Base-by-base conservation (phyloP, 1,139 yeast species). In the Debaryomyces sp. region DNA sequence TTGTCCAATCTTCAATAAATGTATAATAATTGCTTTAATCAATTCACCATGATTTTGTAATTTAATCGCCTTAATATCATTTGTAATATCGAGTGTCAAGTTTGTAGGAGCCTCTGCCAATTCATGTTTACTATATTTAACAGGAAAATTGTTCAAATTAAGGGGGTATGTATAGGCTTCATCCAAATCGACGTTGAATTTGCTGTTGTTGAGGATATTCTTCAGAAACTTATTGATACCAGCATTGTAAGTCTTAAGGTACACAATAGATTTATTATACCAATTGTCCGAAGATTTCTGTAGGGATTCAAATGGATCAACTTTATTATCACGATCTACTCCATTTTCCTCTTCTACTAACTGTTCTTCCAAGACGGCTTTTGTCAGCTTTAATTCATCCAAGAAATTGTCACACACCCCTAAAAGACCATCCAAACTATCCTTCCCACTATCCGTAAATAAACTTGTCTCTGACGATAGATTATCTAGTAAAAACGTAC, bases 131-230 rank as follows among this genome's bases (percentile, higher is more conserved):
- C 23, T 37, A 30, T 53, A 48, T 34, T 56, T 53, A 12, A 57
- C 58, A 2, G 78, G 77, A 41, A 59, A 62, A 44, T 68, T 66
- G 49, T 70, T 61, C 43, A 75, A 59, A 47, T 63, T 60, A 48
- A 76, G 62, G 0, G 77, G 77, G 50, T 70, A 76, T 1, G 73
- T 65, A 53, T 76, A 76, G 4, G 80, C 79, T 34, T 73, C 78
- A 57, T 75, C 80, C 46, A 76, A 57, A 49, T 71, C 70, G 32
- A 73, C 58, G 33, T 52, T 56, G 53, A 64, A 73, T 46, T 61
- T 63, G 18, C 69, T 52, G 54, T 67, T 68, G 46, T 61, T 63
- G 13, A 72, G 56, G 8, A 73, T 55, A 47, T 68, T 70, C 61
- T 75, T 75, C 54, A 53, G 70, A 50, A 74, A 72, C 60, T 60